Base-by-base conservation (phyloP, 1,284 basidiomycete species). In the Fistulinella staudtii region DNA sequence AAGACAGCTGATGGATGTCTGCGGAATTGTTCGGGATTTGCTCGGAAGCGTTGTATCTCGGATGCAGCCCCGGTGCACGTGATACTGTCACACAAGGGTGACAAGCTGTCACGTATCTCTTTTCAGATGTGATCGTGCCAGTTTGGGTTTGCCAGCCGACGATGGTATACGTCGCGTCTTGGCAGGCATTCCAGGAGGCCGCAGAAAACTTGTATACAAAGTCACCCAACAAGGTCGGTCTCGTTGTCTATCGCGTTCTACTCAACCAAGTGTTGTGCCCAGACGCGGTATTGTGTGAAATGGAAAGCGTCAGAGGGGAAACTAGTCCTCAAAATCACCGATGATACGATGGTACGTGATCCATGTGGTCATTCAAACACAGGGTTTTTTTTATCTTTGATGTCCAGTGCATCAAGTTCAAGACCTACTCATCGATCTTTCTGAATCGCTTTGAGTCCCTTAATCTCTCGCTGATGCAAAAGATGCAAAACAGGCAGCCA, bases 381-480 rank as follows among this genome's bases (percentile, higher is more conserved):
- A 30, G 29, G n/a, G 29, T 38, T 23, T 33, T 29, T 23, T 13
- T 39, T 3, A 23, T 21, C 4, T 22, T 31, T 20, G 33, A 36
- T 30, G 15, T 23, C 22, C 63, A 95, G 93, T 93, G 91, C 64
- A 73, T 96, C 60, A 95, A 93, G 67, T 97, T 93, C 75, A 91
- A 93, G 65, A 94, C 93, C 1, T 82, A 85, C 56, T 94, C 91
- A 1, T 89, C 89, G 36, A 85, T 94, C 61, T 93, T 92, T 68
- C 80, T 97, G 53, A 94, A 95, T 71, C 85, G 93, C 53, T 95
- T 97, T 68, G 93, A 97, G 67, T 76, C 85, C 5, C 77, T 97
- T 53, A 96, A 93, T 63, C 76, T 87, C 41, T 77, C 82, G 6
- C 69, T 93, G 43, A 87, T 88, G 73, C 77, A 82, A 55, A 85